Evolutionary conservation across 768 basidiomycete genomes (phyloP).

Genomic region (Mycena polygramma): DNA sequence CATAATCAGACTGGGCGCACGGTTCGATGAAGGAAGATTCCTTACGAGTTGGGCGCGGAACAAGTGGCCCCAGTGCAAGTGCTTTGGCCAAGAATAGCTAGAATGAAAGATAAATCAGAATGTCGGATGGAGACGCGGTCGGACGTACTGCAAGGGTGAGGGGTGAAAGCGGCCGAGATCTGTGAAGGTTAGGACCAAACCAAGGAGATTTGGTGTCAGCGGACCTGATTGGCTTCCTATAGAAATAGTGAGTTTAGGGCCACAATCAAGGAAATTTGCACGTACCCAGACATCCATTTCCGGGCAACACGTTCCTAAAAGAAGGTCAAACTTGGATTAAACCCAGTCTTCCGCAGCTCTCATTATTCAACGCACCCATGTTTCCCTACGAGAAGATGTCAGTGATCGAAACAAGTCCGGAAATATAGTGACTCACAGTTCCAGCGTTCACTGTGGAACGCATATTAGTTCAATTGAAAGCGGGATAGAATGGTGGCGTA

Average conservation of each 20-base stretch:
- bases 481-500: background rate
- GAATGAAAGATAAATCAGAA: background rate
- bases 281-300: slow-evolving; percentile 35
- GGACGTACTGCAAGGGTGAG: slow-evolving; percentile 52
- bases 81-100: slow-evolving; percentile 38
- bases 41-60: slow-evolving; percentile 37
- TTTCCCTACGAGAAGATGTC: too few relatives aligned
- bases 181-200: background rate
- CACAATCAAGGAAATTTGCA: background rate
- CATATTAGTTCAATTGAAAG: background rate
- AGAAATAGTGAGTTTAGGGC: slow-evolving; percentile 43
- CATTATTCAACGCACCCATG: too few relatives aligned
- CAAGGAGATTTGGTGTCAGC: too few relatives aligned
- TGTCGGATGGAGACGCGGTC: background rate
- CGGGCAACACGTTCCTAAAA: slow-evolving; percentile 27
- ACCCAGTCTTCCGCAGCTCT: too few relatives aligned
- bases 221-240: slow-evolving; percentile 19
- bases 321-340: too few relatives aligned
- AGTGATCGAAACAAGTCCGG: too few relatives aligned
- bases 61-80: slow-evolving; percentile 51
- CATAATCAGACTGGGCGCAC: background rate
- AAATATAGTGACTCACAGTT: slow-evolving; percentile 37
- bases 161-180: slow-evolving; percentile 53
- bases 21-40: background rate
- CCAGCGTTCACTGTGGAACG: slow-evolving; percentile 48